Evolutionary conservation across 2,329 filamentous ascomycete genomes (phyloP), one percentile per base, ranked within the genome.

Genomic region (Metarhizium humberi): DNA sequence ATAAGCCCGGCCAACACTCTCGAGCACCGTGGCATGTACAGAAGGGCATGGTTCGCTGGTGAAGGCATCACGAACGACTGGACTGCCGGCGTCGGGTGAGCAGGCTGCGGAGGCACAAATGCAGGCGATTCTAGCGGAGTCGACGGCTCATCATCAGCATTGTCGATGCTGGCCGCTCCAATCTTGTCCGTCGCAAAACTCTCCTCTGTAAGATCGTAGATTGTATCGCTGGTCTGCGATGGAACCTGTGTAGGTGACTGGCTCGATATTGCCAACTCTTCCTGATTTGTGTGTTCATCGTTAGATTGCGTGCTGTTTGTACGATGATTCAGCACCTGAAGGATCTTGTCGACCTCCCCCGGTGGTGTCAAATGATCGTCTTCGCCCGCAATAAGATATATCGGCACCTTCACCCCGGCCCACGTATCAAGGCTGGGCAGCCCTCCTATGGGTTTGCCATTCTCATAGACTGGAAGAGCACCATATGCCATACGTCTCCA

Each of bases 401-500:
- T 76, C 0, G 92, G 92, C 1, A 88, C 75, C 18, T 83, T 70
- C 14, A 96, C 74, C 7, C 81, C 82, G 29, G 78, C 75, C 94
- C 94, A 97, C 1, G 84, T 73, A 6, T 85, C 78, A 58, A 79
- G 70, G 0, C 87, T 85, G 2, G 90, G 86, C 8, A 95, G 69
- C 1, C 89, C 89, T 3, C 85, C 83, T 8, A 68, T 66, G 0
- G 81, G 70, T 30, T 75, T 68, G 1, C 78, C 81, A 7, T 75
- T 66, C 3, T 76, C 67, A 56, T 85, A 86, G 0, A 68, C 71
- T 0, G 89, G 86, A 29, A 94, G 75, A 52, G 78, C 77, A 0
- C 91, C 90, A 68, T 78, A 84, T 0, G 86, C 85, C 84, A 95
- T 91, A 43, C 90, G 83, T 60, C 88, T 82, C 80, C 89, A 96